phyloP scores from a whole-genome alignment of 306 rosid species.

The Aeschynomene evenia region DNA sequence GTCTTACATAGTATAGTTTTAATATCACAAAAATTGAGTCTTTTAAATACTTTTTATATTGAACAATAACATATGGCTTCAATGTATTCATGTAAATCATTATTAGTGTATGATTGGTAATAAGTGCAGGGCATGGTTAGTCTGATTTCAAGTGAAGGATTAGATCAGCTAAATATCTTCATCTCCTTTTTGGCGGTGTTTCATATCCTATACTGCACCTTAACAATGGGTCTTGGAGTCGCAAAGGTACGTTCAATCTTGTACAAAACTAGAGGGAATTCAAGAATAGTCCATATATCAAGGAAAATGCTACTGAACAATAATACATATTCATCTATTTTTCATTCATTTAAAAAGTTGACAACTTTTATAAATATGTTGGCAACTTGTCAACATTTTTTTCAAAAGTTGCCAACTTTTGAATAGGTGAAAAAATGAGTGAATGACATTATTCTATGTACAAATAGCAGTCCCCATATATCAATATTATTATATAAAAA shows the following conservation, averaged over 20 bases:
- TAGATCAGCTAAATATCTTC: slow-evolving; percentile 54
- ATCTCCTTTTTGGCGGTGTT: slow-evolving; percentile 61
- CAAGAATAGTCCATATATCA: background rate
- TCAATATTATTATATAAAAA: too few relatives aligned
- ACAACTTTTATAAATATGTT: too few relatives aligned
- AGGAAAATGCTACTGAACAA: too few relatives aligned
- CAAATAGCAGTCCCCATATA: too few relatives aligned
- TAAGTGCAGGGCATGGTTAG: slow-evolving; percentile 58
- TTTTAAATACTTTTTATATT: background rate
- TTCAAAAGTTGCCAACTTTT: too few relatives aligned
- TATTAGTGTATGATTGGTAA: background rate
- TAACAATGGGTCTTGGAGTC: slow-evolving; percentile 66
- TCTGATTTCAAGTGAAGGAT: slow-evolving; percentile 55
- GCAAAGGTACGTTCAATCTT: slow-evolving; percentile 56
- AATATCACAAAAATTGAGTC: too few relatives aligned
- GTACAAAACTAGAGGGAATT: slow-evolving; percentile 3
- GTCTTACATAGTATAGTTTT: background rate
- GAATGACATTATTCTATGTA: too few relatives aligned
- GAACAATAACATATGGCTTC: background rate
- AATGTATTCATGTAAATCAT: background rate
- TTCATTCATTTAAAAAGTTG: too few relatives aligned
- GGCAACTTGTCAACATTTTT: too few relatives aligned
- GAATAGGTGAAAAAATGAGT: too few relatives aligned
- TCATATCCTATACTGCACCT: slow-evolving; percentile 60
- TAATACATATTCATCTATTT: too few relatives aligned